A percentile compares a stretch with the other conserved stretches of the same genome.
Conservation (phyloP, 2,329 filamentous ascomycete genomes). For the Coniochaeta hoffmannii region DNA sequence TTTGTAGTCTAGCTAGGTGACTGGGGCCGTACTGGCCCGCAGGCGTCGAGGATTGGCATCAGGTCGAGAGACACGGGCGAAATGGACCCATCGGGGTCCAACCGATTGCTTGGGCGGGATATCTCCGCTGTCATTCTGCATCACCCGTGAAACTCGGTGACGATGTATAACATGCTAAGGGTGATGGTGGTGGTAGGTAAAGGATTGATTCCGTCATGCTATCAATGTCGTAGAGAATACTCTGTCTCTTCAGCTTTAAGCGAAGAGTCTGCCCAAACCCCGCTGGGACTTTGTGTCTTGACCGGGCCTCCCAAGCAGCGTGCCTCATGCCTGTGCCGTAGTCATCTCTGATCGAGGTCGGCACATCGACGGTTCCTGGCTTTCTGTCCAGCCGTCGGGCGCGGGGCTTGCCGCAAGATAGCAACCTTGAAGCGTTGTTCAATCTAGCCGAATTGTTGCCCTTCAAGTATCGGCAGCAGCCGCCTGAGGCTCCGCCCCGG, state of each 20-base stretch:
- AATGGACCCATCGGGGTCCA: neutral
- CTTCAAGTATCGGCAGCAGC: neutral
- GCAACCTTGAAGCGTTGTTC: neutral
- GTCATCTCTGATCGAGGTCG: neutral
- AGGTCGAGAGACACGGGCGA: neutral
- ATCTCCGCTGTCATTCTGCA: neutral
- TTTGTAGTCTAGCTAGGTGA: neutral
- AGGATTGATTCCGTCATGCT: slow-evolving; percentile 3
- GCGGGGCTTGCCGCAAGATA: neutral
- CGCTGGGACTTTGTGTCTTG: neutral
- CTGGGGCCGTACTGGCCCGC: neutral
- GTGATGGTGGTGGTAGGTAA: neutral
- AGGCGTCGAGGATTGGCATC: neutral
- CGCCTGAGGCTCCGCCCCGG: neutral
- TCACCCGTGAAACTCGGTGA: neutral
- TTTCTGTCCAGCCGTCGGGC: neutral
- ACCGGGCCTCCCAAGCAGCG: neutral
- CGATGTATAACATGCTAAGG: neutral
- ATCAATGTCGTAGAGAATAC: slow-evolving; percentile 1
- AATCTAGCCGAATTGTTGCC: neutral
- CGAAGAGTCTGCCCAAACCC: neutral
- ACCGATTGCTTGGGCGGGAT: neutral
- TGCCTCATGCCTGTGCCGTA: neutral
- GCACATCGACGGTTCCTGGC: neutral
- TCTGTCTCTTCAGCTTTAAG: neutral